These are phyloP conservation scores for Umbellularia californica DNA, from an alignment of 164 flowering plant genomes.

Conservation along the genomic window DNA sequence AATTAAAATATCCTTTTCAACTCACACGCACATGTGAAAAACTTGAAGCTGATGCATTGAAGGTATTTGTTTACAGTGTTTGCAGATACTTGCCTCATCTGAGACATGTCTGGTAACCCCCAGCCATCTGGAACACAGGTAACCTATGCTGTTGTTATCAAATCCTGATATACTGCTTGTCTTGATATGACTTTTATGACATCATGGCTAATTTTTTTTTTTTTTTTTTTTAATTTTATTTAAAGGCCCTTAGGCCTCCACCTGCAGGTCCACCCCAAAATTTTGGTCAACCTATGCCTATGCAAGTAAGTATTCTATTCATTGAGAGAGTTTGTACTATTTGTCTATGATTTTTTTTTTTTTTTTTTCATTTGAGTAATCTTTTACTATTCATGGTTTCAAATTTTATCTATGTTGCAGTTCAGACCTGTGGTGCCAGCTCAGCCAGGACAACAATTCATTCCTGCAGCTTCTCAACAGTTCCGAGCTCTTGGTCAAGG, in stretches of 20 bases:
- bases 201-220: background rate
- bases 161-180: background rate
- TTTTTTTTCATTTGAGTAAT: background rate
- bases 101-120: conserved; percentile 57
- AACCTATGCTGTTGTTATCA: conserved; percentile 1
- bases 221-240: background rate
- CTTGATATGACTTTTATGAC: background rate
- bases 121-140: conserved; percentile 77
- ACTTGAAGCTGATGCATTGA: background rate
- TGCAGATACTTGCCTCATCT: conserved; percentile 13
- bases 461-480: conserved; percentile 50
- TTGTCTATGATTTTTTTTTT: background rate
- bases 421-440: conserved; percentile 60
- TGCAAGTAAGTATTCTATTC: conserved; percentile 42
- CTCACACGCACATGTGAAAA: background rate
- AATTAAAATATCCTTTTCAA: background rate
- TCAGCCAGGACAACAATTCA: conserved; percentile 59
- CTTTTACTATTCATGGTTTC: background rate
- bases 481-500: conserved; percentile 60
- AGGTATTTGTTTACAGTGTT: conserved; percentile 2
- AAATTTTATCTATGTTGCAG: conserved; percentile 34
- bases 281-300: conserved; percentile 47
- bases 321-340: background rate
- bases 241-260: conserved; percentile 60
- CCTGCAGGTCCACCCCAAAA: conserved; percentile 49